Evolutionary conservation across 2,329 filamentous ascomycete genomes (phyloP).

Genomic region (Penicillium glabrum): DNA sequence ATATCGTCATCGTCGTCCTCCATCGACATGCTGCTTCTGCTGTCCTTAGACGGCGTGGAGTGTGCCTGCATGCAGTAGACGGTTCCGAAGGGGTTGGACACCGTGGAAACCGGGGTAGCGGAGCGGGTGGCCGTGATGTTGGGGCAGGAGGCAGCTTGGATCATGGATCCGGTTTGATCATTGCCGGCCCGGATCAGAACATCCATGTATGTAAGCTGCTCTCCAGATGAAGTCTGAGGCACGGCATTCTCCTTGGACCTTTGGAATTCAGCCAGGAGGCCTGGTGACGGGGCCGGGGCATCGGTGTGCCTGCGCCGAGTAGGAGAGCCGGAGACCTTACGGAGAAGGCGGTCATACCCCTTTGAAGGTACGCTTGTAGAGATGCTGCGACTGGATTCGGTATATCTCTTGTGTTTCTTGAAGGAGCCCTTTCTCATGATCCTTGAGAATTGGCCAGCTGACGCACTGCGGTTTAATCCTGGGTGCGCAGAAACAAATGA

Average conservation of each 20-base stretch:
- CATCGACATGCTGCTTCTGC: conserved; percentile 18
- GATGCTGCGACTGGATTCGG: conserved; percentile 31
- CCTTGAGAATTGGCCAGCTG: conserved; percentile 30
- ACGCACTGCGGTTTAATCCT: conserved; percentile 25
- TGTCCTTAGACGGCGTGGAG: conserved; percentile 23
- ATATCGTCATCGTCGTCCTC: conserved; percentile 37
- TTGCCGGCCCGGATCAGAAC: conserved; percentile 22
- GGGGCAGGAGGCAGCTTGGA: background rate
- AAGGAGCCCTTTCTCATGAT: conserved; percentile 33
- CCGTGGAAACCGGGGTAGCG: background rate
- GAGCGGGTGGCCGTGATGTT: background rate
- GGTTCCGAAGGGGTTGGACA: conserved; percentile 18
- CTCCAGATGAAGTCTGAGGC: conserved; percentile 2
- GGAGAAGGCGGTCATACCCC: conserved; percentile 17
- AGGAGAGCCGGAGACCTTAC: conserved; percentile 19
- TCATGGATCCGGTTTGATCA: conserved; percentile 13
- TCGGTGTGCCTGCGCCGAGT: conserved; percentile 41
- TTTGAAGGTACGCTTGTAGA: conserved; percentile 27
- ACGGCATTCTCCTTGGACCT: conserved; percentile 3
- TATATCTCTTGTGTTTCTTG: conserved; percentile 26
- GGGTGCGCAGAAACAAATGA: conserved; percentile 21
- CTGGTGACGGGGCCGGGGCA: conserved; percentile 36
- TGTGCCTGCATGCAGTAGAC: conserved; percentile 38
- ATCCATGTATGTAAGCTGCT: conserved; percentile 33
- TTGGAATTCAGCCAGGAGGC: conserved; percentile 26